Percentiles rank a stretch among this genome's conserved stretches.
Evolutionary conservation across 768 basidiomycete genomes (phyloP).

Genomic region (Rhodotorula taiwanensis): DNA sequence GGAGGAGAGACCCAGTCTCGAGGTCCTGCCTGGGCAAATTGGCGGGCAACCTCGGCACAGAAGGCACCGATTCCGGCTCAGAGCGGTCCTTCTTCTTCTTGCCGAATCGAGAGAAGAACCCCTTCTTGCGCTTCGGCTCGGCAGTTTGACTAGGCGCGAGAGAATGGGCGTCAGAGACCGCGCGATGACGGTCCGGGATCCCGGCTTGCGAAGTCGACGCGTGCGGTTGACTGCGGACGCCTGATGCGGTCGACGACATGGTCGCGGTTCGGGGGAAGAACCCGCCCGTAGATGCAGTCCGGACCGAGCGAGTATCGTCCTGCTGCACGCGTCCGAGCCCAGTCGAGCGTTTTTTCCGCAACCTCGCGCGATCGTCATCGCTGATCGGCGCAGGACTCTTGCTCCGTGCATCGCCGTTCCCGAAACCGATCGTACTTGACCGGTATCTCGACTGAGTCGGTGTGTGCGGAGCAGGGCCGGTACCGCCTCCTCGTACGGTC

Average conservation of each 20-base stretch:
- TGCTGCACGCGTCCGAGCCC: not conserved
- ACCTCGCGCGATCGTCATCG: not conserved
- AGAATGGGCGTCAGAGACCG: not conserved
- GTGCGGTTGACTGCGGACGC: not conserved
- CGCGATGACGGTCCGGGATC: no score
- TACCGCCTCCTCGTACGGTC: not conserved
- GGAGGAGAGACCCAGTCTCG: not conserved
- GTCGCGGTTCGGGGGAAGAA: no score
- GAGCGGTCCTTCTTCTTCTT: slow-evolving; percentile 19
- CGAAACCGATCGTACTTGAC: no score
- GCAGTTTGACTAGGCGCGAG: no score
- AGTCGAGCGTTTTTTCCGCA: not conserved
- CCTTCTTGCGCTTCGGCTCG: not conserved
- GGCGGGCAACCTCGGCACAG: no score
- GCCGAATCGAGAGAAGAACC: not conserved
- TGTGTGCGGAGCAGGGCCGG: no score
- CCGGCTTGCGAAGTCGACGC: no score
- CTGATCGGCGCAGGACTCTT: slow-evolving; percentile 4
- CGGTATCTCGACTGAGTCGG: no score
- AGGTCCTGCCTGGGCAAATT: not conserved
- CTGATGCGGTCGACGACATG: no score
- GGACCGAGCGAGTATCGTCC: not conserved
- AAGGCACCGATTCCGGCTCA: not conserved
- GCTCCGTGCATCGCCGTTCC: slow-evolving; percentile 3
- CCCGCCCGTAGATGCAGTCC: not conserved